Evolutionary conservation across 352 stramenopile species (phyloP), one percentile per base, ranked within the genome.

Genomic region (Plasmopara viticola): DNA sequence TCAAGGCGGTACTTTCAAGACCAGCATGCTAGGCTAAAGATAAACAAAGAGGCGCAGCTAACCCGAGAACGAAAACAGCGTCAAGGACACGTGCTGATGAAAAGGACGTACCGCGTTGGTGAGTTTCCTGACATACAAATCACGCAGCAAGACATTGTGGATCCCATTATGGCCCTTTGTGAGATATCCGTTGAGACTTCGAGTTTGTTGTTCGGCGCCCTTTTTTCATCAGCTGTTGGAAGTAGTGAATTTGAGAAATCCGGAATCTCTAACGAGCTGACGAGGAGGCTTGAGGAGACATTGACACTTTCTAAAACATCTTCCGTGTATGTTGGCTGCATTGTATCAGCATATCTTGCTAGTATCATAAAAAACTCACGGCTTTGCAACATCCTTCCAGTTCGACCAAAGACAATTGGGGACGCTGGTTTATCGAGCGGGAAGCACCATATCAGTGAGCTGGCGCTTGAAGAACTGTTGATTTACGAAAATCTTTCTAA

Each of bases 91-190:
- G 79, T 93, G 2, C 64, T 64, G 2, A 83, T 93, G 33, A 75
- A 72, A 45, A 60, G 83, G n/a, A 78, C 67, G 20, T 93, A 93
- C 40, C 68, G 83, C 5, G 48, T 68, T 9, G 83, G 83, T 1
- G 76, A 90, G 15, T 86, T 78, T 53, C 82, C 83, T 18, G 83
- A 93, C 41, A 93, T 93, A 54, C 70, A 90, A 40, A 90, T 93
- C 54, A 72, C 78, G 25, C 59, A 75, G 8, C 62, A 56, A 38
- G 83, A 93, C 52, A 72, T 93, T 40, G 31, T 90, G 35, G 60
- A 74, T 28, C 83, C 83, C 13, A 61, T 93, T 7, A 78, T 90
- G 52, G 58, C 58, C 8, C 56, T 93, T 0, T 90, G 78, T 29
- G 64, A 77, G 29, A 68, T 66, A 25, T 76, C 90, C 39, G 44